Evolutionary conservation across 2,329 filamentous ascomycete genomes (phyloP).

Genomic region (Diaporthe vaccinii): DNA sequence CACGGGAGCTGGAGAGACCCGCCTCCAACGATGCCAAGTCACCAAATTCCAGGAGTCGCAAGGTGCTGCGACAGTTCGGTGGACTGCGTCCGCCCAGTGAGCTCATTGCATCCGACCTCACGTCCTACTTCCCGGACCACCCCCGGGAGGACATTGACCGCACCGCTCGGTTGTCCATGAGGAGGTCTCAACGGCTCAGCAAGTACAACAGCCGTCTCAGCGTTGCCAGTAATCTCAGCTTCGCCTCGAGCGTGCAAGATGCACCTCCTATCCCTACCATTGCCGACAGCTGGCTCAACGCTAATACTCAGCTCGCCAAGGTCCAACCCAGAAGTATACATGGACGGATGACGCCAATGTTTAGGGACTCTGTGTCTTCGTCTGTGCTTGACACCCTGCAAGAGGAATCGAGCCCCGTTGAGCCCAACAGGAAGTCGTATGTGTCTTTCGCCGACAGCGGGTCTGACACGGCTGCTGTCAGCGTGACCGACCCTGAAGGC

Average conservation of each 20-base stretch:
- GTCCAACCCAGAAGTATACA: constrained; percentile 59
- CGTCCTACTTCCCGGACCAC: constrained; percentile 97
- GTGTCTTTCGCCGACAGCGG: constrained; percentile 87
- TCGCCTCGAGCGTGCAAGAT: constrained; percentile 91
- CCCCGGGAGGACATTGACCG: constrained; percentile 94
- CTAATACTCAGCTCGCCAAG: constrained; percentile 67
- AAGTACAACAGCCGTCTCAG: constrained; percentile 93
- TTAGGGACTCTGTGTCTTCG: constrained; percentile 89
- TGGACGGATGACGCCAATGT: constrained; percentile 69
- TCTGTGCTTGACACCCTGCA: constrained; percentile 91
- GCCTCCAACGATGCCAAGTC: constrained; percentile 61
- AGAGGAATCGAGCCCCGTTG: constrained; percentile 85
- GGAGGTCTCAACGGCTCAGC: constrained; percentile 90
- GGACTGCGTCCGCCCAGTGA: constrained; percentile 95
- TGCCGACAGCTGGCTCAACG: constrained; percentile 89
- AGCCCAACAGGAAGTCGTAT: constrained; percentile 94
- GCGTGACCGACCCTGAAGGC: constrained; percentile 83
- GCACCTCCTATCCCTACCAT: constrained; percentile 96
- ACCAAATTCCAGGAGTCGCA: constrained; percentile 59
- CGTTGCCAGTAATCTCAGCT: constrained; percentile 93
- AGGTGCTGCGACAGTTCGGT: constrained; percentile 84
- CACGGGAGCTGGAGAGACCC: constrained; percentile 70
- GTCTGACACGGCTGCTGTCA: constrained; percentile 78
- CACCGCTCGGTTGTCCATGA: constrained; percentile 92
- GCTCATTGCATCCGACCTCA: constrained; percentile 95